Evolutionary conservation across 805 yeast genomes (phyloP).

Genomic region (Saturnispora hagleri): DNA sequence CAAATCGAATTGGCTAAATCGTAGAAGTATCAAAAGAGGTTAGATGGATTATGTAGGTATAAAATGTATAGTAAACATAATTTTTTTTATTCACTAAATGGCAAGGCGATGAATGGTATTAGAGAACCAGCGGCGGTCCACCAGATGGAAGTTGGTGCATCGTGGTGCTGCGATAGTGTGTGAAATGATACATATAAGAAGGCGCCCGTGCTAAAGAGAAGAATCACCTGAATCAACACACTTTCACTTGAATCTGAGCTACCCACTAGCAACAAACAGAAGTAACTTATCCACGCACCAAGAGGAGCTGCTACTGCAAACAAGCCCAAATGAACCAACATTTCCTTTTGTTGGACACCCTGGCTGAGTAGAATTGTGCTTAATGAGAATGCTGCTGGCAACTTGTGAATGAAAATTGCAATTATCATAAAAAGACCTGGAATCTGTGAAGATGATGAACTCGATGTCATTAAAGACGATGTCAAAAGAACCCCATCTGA

Average conservation of each 20-base stretch:
- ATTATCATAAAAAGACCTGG: conserved; percentile 36
- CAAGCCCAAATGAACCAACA: conserved; percentile 38
- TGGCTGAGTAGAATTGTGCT: conserved; percentile 42
- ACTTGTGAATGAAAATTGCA: conserved; percentile 60
- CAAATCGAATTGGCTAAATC: conserved; percentile 6
- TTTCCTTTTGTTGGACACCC: conserved; percentile 21
- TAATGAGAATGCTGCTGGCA: conserved; percentile 68
- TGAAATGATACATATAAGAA: conserved; percentile 65
- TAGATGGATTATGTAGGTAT: not conserved
- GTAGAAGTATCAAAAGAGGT: conserved; percentile 1
- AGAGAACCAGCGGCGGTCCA: not conserved
- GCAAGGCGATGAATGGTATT: conserved; percentile 4
- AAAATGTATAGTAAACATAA: not conserved
- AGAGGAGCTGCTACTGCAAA: conserved; percentile 58
- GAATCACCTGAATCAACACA: conserved; percentile 39
- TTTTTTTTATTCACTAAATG: conserved; percentile 1
- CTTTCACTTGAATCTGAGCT: conserved; percentile 15
- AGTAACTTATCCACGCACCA: conserved; percentile 45
- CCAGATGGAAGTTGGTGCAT: not conserved
- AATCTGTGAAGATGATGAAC: conserved; percentile 23
- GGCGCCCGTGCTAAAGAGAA: conserved; percentile 63
- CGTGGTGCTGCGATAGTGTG: conserved; percentile 32
- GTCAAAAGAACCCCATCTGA: conserved; percentile 73
- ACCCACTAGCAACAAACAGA: conserved; percentile 8
- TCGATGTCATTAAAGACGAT: conserved; percentile 29